phyloP scores from a whole-genome alignment of 768 basidiomycete species.

The Tylopilus intermedius region DNA sequence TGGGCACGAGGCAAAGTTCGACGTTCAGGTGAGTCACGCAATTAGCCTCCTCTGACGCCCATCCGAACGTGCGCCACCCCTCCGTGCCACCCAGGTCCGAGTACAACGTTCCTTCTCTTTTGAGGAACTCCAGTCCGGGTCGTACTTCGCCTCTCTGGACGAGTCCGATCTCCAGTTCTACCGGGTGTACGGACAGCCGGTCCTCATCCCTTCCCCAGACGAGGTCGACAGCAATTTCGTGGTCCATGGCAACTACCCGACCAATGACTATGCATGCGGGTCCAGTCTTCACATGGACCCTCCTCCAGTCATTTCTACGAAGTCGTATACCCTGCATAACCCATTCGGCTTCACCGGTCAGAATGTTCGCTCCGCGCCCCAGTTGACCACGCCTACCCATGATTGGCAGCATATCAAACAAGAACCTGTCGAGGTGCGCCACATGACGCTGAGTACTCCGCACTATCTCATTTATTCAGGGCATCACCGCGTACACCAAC shows the following conservation, averaged over 20 bases:
- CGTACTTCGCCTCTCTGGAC: constrained; percentile 28
- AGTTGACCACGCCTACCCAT: neutral
- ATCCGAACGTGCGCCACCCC: neutral
- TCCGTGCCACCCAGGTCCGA: constrained; percentile 18
- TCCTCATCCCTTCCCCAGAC: constrained; percentile 26
- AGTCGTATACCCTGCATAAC: constrained; percentile 28
- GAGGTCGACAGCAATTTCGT: constrained; percentile 19
- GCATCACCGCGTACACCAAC: constrained; percentile 1
- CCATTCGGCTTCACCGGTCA: constrained; percentile 17
- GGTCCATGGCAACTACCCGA: constrained; percentile 9
- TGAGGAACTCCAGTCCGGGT: constrained; percentile 32
- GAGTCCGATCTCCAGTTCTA: constrained; percentile 32
- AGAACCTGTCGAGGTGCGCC: constrained; percentile 24
- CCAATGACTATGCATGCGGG: constrained; percentile 1
- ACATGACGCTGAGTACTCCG: neutral
- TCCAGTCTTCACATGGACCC: constrained; percentile 3
- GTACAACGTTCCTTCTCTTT: constrained; percentile 31
- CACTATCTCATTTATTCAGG: constrained; percentile 16
- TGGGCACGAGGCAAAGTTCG: constrained; percentile 20
- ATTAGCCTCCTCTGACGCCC: neutral
- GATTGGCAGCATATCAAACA: constrained; percentile 25
- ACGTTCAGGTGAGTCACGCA: constrained; percentile 17
- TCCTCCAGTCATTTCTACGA: constrained; percentile 12
- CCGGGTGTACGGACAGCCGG: constrained; percentile 29
- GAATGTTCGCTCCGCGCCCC: neutral